Conservation (phyloP, 78 protist genomes). For the Ministeria vibrans region DNA sequence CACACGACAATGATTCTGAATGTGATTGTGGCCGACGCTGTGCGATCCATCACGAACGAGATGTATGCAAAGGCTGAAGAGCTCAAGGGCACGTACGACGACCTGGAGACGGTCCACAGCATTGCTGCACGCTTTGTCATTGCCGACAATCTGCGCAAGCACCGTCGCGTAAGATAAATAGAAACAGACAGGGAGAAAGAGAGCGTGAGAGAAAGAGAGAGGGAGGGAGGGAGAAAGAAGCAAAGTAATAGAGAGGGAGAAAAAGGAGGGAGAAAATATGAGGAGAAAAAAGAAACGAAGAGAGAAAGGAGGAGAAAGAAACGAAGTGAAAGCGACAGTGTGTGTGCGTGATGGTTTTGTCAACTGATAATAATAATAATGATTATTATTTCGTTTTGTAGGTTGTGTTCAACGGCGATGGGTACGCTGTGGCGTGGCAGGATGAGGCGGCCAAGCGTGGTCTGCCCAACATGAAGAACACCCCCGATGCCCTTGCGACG, state of each 20-base stretch:
- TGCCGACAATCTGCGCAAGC: constrained; percentile 41
- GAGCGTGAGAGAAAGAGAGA: too few relatives aligned
- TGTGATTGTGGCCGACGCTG: constrained; percentile 52
- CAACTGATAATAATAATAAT: too few relatives aligned
- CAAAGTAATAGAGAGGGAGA: too few relatives aligned
- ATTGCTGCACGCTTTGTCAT: constrained; percentile 37
- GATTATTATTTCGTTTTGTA: too few relatives aligned
- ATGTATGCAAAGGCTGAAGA: constrained; percentile 18
- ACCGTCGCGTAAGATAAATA: constrained; percentile 52
- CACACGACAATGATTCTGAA: constrained; percentile 53
- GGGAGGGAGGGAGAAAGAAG: too few relatives aligned
- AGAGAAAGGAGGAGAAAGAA: too few relatives aligned
- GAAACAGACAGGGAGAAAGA: too few relatives aligned
- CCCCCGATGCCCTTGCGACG: constrained; percentile 50
- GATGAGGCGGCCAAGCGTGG: constrained; percentile 65
- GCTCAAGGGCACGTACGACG: constrained; percentile 14
- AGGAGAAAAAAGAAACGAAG: too few relatives aligned
- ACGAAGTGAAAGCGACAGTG: too few relatives aligned
- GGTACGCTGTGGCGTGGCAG: constrained; percentile 69
- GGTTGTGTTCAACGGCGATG: constrained; percentile 84
- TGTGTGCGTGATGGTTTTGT: too few relatives aligned
- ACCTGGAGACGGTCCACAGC: neutral
- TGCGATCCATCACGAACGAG: constrained; percentile 23
- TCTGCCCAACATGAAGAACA: constrained; percentile 36
- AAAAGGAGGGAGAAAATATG: too few relatives aligned